phyloP scores from a whole-genome alignment of 257 asterid genomes.

The Penstemon newberryi region DNA sequence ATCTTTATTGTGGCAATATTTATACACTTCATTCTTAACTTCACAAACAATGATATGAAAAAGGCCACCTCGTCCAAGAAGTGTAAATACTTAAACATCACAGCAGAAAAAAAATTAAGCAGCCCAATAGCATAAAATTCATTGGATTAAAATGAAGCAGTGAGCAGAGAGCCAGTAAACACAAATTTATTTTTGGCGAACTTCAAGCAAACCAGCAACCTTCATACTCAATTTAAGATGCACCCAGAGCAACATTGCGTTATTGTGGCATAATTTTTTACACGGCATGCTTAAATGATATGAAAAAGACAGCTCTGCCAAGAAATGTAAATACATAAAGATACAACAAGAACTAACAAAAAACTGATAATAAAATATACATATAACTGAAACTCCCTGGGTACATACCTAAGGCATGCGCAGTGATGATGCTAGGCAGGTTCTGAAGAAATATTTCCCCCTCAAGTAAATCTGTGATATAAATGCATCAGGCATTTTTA shows the following conservation, averaged over 20 bases:
- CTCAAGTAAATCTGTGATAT: conserved; percentile 75
- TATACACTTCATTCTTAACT: too few relatives aligned
- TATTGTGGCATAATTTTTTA: background rate
- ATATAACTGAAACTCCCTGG: conserved; percentile 1
- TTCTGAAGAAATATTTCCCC: conserved; percentile 98
- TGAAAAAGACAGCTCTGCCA: background rate
- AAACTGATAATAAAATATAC: background rate
- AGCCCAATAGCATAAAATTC: background rate
- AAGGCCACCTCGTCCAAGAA: too few relatives aligned
- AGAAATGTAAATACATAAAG: background rate
- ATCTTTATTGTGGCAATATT: too few relatives aligned
- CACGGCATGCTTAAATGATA: background rate
- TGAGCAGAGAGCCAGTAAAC: conserved; percentile 12
- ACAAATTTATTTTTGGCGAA: conserved; percentile 14
- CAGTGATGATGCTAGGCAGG: conserved; percentile 91
- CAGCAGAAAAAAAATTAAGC: background rate
- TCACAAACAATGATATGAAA: too few relatives aligned
- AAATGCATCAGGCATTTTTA: conserved; percentile 25
- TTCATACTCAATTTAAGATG: conserved; percentile 11
- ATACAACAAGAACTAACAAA: background rate
- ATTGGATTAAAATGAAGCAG: background rate
- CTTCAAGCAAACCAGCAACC: conserved; percentile 14
- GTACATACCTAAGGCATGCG: conserved; percentile 81
- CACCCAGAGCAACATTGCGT: conserved; percentile 10
- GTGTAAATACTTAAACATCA: background rate